Base-by-base conservation (phyloP, 768 basidiomycete genomes). In the Lepiota venenata region DNA sequence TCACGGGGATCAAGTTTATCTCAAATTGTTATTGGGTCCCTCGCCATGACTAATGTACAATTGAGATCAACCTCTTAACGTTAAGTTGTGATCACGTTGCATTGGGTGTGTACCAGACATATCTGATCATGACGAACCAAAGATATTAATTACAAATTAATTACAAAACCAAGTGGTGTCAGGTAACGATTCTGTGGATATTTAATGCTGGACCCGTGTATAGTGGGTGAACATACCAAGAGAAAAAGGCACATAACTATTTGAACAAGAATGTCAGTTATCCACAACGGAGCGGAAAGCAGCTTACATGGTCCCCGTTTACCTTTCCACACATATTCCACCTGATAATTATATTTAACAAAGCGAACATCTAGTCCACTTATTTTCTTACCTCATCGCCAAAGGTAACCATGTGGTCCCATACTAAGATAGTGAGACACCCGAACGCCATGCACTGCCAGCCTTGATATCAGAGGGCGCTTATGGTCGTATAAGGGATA, bases 71-170 rank as follows among this genome's bases (percentile, higher is more conserved):
- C n/a, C n/a, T n/a, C n/a, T n/a, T n/a, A n/a, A n/a, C n/a, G n/a
- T n/a, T n/a, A n/a, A n/a, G n/a, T n/a, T n/a, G n/a, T n/a, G n/a
- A n/a, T n/a, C n/a, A n/a, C n/a, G n/a, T n/a, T n/a, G n/a, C n/a
- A n/a, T n/a, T n/a, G n/a, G n/a, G n/a, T n/a, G n/a, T n/a, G n/a
- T n/a, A n/a, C n/a, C n/a, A n/a, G n/a, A n/a, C n/a, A n/a, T n/a
- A n/a, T n/a, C n/a, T n/a, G 32, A 15, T 29, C 3, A n/a, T 7
- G 20, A 14, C 22, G 46, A 60, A 73, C 76, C 80, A 51, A 68
- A 76, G 12, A 84, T 60, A 53, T 85, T 84, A 39, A 85, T 63
- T 10, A 83, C 74, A 61, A 86, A 53, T 85, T 84, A 39, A 85
- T 63, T 10, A 83, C 74, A 61, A 86, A 86, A 2, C 80, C 82